Base-by-base conservation (phyloP, 768 basidiomycete species). In the Termitomyces eurrhizus region DNA sequence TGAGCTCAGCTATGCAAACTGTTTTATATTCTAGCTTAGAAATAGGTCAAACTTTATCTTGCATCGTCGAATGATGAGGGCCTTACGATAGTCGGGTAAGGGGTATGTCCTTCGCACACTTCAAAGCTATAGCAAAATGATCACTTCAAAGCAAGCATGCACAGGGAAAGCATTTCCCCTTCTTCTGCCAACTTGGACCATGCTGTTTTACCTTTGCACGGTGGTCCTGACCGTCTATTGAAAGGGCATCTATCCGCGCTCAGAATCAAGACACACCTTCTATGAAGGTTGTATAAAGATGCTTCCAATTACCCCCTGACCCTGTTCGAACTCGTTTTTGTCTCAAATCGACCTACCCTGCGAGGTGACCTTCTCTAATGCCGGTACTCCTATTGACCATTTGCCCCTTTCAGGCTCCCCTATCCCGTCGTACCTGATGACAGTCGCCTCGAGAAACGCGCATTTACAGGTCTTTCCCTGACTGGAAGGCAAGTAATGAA, bases 121-220 rank as follows among this genome's bases (percentile, higher is more conserved):
- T 29, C 11, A 21, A 21, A 21, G 21, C 21, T 21, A 3, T 12
- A 26, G 6, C 16, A 12, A 45, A 35, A 37, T 7, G n/a, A 44
- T n/a, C 33, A 29, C 33, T 52, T 29, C 36, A 9, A 7, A 36
- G 54, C 54, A 92, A 90, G 62, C 88, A 93, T 73, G 96, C 94
- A 0, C 90, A 91, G 61, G 92, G 93, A 7, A 93, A 92, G 65
- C 74, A 77, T 24, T 89, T 90, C 69, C 88, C 92, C 0, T 96
- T 90, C 74, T 72, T 97, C 21, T 98, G 92, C 61, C 95, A 96
- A 67, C 92, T 89, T 67, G 93, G 96, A 64, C 92, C 85, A 95
- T 29, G 81, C 87, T 3, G 72, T 96, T 45, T 81, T 83, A 1
- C 94, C 94, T 1, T 69, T 93, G 59, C 93, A 95, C 81, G 89